Percentiles rank a stretch among this genome's conserved stretches.
phyloP scores from a whole-genome alignment of 495 filamentous ascomycete genomes.

The Achaetomiella virescens region DNA sequence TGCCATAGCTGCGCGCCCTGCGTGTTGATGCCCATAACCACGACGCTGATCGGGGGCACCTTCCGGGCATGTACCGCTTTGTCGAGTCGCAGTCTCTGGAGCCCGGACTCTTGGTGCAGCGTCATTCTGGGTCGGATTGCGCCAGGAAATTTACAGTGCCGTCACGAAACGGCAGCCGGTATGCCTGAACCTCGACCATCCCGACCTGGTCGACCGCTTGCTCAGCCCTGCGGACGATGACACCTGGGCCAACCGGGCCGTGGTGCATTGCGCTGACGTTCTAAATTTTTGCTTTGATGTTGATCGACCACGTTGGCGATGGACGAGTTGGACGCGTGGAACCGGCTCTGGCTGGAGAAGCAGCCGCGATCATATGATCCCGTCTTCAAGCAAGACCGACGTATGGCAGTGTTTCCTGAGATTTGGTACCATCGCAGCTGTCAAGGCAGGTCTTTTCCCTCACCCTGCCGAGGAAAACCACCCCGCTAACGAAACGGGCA shows the following conservation, averaged over 20 bases:
- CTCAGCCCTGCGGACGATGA: constrained; percentile 38
- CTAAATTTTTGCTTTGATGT: constrained; percentile 46
- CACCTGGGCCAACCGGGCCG: constrained; percentile 49
- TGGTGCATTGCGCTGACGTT: constrained; percentile 48
- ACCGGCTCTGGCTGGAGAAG: constrained; percentile 28
- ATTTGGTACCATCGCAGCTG: constrained; percentile 44
- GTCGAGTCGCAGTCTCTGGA: constrained; percentile 28
- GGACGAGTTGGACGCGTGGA: constrained; percentile 30
- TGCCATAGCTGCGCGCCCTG: constrained; percentile 7
- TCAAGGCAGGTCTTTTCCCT: constrained; percentile 33
- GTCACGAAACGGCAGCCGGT: constrained; percentile 46
- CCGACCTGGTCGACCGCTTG: constrained; percentile 38
- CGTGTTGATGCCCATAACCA: constrained; percentile 21
- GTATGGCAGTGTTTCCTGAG: constrained; percentile 34
- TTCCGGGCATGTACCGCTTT: constrained; percentile 48
- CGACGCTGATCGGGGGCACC: constrained; percentile 38
- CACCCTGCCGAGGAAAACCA: background rate
- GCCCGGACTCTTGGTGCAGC: constrained; percentile 42
- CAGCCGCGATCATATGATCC: constrained; percentile 32
- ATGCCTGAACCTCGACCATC: constrained; percentile 34
- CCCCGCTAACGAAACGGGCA: background rate
- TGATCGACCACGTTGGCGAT: constrained; percentile 20
- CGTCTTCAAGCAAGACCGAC: background rate
- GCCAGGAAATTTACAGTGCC: constrained; percentile 52
- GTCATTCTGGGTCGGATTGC: constrained; percentile 52